Evolutionary conservation across 75 land plant species (phyloP).

Genomic region (Pinus tabuliformis): DNA sequence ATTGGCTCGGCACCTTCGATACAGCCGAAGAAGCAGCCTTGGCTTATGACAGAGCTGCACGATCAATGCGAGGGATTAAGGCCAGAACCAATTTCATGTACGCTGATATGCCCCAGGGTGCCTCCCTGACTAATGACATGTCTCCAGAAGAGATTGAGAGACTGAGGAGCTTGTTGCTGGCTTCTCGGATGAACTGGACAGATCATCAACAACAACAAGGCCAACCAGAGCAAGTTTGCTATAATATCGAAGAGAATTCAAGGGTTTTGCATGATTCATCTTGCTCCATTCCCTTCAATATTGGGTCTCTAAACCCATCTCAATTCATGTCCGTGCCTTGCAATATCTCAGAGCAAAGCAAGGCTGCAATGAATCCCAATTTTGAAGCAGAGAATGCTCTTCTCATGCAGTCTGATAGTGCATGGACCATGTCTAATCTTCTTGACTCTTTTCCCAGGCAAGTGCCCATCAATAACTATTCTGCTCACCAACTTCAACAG

Average conservation of each 20-base stretch:
- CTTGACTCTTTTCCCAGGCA: not conserved
- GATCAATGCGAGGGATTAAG: constrained; percentile 16
- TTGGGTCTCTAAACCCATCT: not conserved
- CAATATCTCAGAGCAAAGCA: not conserved
- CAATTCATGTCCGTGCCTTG: not conserved
- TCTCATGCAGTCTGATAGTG: not conserved
- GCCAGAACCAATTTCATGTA: constrained; percentile 21
- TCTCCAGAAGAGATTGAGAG: constrained; percentile 9
- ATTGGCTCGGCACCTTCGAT: constrained; percentile 24
- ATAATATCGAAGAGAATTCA: not conserved
- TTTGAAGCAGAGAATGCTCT: not conserved
- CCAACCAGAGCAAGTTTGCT: not conserved
- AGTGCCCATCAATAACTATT: too few relatives aligned
- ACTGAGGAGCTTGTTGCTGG: not conserved
- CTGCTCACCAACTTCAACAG: too few relatives aligned
- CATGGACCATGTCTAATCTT: not conserved
- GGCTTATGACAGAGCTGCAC: constrained; percentile 17
- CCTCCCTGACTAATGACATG: constrained; percentile 7
- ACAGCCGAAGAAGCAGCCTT: constrained; percentile 19
- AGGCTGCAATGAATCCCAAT: not conserved
- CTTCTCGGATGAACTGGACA: constrained; percentile 2
- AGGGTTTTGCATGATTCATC: not conserved
- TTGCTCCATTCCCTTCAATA: not conserved
- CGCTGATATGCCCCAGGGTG: constrained; percentile 9
- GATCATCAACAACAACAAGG: not conserved